A percentile compares a stretch with the other conserved stretches of the same genome.
Evolutionary conservation across 202 grass and related monocot genomes (phyloP).

Genomic region (Panicum virgatum): DNA sequence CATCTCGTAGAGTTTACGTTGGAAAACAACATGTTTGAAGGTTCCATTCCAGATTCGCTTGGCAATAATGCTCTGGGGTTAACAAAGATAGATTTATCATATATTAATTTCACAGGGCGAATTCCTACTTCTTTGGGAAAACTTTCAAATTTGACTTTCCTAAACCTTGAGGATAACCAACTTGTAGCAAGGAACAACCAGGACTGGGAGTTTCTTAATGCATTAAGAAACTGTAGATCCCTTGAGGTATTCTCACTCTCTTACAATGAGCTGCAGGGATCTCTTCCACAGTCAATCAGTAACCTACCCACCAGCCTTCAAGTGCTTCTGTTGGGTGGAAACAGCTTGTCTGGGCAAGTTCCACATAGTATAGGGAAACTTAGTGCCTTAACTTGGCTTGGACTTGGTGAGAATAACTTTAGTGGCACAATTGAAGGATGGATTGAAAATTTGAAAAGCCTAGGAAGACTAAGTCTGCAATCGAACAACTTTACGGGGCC

Average conservation of each 20-base stretch:
- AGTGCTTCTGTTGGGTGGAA: neutral
- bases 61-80: neutral
- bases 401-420: neutral
- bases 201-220: neutral
- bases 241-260: neutral
- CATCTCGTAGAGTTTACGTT: neutral
- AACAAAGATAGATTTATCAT: rapidly evolving
- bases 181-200: neutral
- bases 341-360: neutral
- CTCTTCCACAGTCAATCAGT: neutral
- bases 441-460: neutral
- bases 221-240: neutral
- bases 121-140: neutral
- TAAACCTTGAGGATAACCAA: neutral
- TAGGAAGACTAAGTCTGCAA: neutral
- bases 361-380: slow-evolving; percentile 23
- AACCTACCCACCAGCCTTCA: neutral
- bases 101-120: neutral
- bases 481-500: neutral
- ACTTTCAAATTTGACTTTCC: rapidly evolving
- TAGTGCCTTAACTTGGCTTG: neutral
- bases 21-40: neutral
- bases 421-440: neutral
- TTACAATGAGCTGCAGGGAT: neutral
- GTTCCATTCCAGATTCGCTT: slow-evolving; percentile 5